These are phyloP conservation scores for Aegilops longissima DNA, from an alignment of 176 grass and related monocot genomes.

Conservation along the genomic window DNA sequence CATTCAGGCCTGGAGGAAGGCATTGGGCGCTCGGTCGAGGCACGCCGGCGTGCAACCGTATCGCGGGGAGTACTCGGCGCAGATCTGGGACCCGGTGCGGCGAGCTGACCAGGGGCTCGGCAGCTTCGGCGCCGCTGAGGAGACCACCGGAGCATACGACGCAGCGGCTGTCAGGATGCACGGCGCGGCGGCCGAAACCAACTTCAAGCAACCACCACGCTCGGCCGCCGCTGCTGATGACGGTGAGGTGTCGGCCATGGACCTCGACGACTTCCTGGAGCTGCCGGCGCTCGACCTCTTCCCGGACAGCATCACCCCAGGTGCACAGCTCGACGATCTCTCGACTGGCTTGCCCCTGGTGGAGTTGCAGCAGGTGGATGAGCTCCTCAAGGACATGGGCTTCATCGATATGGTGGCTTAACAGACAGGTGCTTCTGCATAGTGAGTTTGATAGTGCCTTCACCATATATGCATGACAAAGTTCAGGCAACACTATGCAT, in stretches of 20 bases:
- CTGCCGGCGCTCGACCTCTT: neutral
- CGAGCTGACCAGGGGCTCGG: neutral
- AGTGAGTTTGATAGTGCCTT: neutral
- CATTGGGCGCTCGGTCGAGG: neutral
- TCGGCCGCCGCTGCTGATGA: neutral
- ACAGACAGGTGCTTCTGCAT: neutral
- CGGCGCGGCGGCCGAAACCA: neutral
- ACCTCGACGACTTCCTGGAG: neutral
- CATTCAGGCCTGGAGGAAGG: neutral
- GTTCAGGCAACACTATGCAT: neutral
- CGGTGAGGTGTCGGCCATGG: neutral
- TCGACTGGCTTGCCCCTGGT: neutral
- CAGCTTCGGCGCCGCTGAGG: conserved; percentile 77
- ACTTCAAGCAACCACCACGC: neutral
- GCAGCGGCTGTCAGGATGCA: neutral
- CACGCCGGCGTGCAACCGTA: neutral
- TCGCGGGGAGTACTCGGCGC: neutral
- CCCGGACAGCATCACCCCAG: neutral
- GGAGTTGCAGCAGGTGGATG: neutral
- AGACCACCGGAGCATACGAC: neutral
- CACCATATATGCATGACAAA: neutral
- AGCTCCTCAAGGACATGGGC: neutral
- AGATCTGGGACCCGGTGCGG: neutral
- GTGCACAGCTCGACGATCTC: neutral
- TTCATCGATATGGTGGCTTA: neutral